Base-by-base conservation (phyloP, 352 stramenopile species). In the Globisporangium takayamanum region DNA sequence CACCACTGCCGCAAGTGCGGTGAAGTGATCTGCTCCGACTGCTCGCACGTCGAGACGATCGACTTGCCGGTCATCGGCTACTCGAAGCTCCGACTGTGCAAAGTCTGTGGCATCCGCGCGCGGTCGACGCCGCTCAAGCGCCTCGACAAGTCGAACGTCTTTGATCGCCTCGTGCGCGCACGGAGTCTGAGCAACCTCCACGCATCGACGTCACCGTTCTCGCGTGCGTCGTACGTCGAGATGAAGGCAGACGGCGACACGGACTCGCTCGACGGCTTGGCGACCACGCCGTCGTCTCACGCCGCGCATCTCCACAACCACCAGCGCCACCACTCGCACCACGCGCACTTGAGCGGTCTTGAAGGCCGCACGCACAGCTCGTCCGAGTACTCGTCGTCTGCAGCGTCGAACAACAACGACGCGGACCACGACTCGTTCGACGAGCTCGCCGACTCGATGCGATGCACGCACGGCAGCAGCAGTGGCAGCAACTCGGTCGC, bases 1-100 rank as follows among this genome's bases (percentile, higher is more conserved):
- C 82, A 92, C 65, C 82, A 92, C 66, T 92, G 82, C 64, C 82
- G 82, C 67, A 85, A 84, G 58, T 92, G 82, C 49, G 82, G 82
- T 44, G 82, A 92, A 59, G 71, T 92, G 14, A 79, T 90, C 45
- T 92, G 83, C 73, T 88, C 78, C 3, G 83, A 92, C 58, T 92
- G 83, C 64, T 90, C 79, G 20, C 72, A 79, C 2, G 73, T 90
- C 30, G 80, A 89, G 63, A 76, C 69, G 20, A 73, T 90, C 50
- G 79, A 88, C 51, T 55, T 90, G 47, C 78, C 80, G 15, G 78
- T 84, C n/a, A 84, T 92, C 59, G 83, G 83, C 20, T 76, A 75
- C 62, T 87, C 80, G 37, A 92, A 92, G 67, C 57, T 92, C 52
- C 76, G 83, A 41, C 73, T 92, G 5, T 92, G 83, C 69, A 92